Evolutionary conservation across 1,284 basidiomycete species (phyloP).

Genomic region (Tremellales sp.): DNA sequence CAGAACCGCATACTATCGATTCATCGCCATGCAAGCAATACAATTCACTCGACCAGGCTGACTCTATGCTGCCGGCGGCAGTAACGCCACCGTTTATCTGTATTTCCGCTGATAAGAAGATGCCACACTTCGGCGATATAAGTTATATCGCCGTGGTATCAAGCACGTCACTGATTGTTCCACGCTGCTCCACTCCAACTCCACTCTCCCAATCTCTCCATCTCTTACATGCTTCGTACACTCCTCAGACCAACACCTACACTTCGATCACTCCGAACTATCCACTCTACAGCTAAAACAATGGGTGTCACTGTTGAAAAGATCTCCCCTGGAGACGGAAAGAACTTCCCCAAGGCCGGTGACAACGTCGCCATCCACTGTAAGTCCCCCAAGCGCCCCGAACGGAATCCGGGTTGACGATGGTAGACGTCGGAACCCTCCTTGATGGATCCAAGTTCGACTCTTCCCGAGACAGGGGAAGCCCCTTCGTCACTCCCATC

Average conservation of each 20-base stretch:
- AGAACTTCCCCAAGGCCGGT: constrained; percentile 47
- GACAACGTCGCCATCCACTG: constrained; percentile 48
- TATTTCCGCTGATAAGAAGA: too few species aligned
- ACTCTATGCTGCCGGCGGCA: too few species aligned
- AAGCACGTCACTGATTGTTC: too few species aligned
- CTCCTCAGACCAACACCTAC: constrained; percentile 1
- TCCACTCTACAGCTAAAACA: constrained; percentile 41
- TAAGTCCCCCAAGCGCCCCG: constrained; percentile 20
- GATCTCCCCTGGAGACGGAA: constrained; percentile 47
- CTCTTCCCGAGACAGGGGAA: constrained; percentile 50
- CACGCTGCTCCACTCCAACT: neutral
- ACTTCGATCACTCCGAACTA: constrained; percentile 21
- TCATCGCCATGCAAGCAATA: too few species aligned
- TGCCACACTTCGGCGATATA: neutral
- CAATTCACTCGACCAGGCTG: too few species aligned
- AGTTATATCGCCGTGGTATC: neutral
- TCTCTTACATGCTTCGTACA: neutral
- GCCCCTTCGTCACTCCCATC: constrained; percentile 69
- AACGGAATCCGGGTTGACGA: neutral
- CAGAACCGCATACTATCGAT: too few species aligned
- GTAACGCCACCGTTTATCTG: too few species aligned
- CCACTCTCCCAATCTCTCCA: neutral
- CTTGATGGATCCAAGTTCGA: constrained; percentile 50
- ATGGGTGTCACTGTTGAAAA: constrained; percentile 48
- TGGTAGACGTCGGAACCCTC: constrained; percentile 48